These are phyloP conservation scores for Puccinia novopanici DNA, from an alignment of 1,284 basidiomycete species.

Conservation along the genomic window DNA sequence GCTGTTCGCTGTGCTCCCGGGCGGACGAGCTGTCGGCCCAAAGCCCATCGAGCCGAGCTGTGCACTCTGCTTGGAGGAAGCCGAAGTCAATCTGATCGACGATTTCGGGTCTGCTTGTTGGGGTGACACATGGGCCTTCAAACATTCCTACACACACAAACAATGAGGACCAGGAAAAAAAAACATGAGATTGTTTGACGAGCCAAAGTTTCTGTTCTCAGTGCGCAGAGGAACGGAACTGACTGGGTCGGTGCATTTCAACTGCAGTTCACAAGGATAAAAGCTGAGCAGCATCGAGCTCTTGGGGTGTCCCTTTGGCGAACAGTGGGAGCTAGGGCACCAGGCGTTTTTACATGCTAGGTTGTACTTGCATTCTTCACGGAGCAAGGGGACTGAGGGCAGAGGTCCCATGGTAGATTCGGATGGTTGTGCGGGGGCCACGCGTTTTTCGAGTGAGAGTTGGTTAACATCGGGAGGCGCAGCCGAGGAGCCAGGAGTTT, in stretches of 20 bases:
- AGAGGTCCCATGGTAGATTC: constrained; percentile 15
- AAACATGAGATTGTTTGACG: neutral
- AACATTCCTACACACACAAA: constrained; percentile 37
- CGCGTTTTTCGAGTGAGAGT: neutral
- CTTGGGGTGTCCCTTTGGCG: constrained; percentile 33
- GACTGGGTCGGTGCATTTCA: constrained; percentile 40
- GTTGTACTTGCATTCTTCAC: constrained; percentile 48
- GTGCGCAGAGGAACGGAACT: constrained; percentile 6
- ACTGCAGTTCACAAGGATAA: constrained; percentile 38
- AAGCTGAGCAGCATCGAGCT: constrained; percentile 45
- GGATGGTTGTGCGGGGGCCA: neutral
- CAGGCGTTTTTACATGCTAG: constrained; percentile 46
- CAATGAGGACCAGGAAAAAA: neutral
- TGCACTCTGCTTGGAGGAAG: neutral
- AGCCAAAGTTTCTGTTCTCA: neutral
- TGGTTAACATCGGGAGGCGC: neutral
- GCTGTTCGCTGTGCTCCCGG: neutral
- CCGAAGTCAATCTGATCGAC: constrained; percentile 20
- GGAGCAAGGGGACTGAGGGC: constrained; percentile 18
- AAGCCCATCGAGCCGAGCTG: neutral
- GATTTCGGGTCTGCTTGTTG: constrained; percentile 49
- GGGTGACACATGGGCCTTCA: constrained; percentile 44
- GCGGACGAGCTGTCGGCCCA: neutral
- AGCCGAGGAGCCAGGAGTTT: neutral
- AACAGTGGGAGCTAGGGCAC: constrained; percentile 49